These are phyloP conservation scores for Penicillium dipodomyicola DNA, from an alignment of 495 filamentous ascomycete species.

Conservation along the genomic window DNA sequence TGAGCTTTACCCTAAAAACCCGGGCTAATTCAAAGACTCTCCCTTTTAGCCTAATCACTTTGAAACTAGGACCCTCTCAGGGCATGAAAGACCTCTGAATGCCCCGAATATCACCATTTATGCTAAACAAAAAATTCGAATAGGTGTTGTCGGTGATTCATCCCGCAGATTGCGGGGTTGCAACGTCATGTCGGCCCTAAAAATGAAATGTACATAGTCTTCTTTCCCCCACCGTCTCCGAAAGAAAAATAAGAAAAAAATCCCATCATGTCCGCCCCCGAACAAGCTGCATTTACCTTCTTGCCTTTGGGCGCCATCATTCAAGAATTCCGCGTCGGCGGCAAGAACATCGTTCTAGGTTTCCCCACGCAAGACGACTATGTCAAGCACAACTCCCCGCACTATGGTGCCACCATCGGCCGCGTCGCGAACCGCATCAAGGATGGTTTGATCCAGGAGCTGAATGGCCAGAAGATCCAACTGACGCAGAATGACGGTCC, in stretches of 20 bases:
- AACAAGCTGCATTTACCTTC: constrained; percentile 56
- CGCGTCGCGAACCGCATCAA: constrained; percentile 86
- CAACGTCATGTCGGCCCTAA: constrained; percentile 23
- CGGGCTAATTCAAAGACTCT: neutral
- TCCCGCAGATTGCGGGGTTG: constrained; percentile 25
- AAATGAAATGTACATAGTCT: constrained; percentile 1
- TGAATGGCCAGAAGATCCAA: constrained; percentile 70
- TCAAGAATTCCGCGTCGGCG: constrained; percentile 73
- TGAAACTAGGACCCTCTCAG: neutral
- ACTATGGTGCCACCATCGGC: constrained; percentile 92
- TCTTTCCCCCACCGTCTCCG: constrained; percentile 2
- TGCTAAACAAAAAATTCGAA: constrained; percentile 9
- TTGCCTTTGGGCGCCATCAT: constrained; percentile 85
- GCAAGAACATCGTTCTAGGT: constrained; percentile 79
- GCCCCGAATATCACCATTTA: constrained; percentile 3
- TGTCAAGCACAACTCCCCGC: constrained; percentile 66
- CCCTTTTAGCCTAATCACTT: constrained; percentile 9
- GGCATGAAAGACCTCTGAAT: neutral
- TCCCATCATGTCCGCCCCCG: constrained; percentile 22
- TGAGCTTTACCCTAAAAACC: neutral
- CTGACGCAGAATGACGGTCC: constrained; percentile 72
- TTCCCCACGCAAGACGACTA: constrained; percentile 76
- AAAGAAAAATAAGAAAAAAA: neutral
- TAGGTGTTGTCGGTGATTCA: constrained; percentile 15
- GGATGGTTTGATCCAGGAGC: constrained; percentile 61